A percentile compares a stretch with the other conserved stretches of the same genome.
phyloP scores from a whole-genome alignment of 768 basidiomycete genomes.

The Tulasnella sp. region DNA sequence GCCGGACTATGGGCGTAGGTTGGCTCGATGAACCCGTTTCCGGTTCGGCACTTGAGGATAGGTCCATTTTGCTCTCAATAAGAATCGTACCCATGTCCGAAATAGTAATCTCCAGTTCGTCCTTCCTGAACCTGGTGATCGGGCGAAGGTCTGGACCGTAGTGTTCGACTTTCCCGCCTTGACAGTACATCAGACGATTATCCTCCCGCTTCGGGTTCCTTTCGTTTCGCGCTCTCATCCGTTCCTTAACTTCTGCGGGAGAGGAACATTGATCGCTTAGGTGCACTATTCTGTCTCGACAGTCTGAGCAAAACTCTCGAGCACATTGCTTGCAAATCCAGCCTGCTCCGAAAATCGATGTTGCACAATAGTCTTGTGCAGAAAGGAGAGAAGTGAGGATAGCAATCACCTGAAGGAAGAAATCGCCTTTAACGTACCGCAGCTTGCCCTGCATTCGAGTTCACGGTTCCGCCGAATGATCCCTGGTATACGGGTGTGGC shows the following conservation, averaged over 20 bases:
- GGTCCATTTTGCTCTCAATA: slow-evolving; percentile 24
- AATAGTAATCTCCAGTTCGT: slow-evolving; percentile 63
- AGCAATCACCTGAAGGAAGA: neutral
- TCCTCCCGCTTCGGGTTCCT: neutral
- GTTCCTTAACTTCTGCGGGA: slow-evolving; percentile 34
- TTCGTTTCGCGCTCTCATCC: neutral
- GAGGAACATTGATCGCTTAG: slow-evolving; percentile 56
- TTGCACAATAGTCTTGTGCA: slow-evolving; percentile 85
- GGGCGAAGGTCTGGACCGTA: slow-evolving; percentile 64
- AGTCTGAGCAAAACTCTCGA: slow-evolving; percentile 82
- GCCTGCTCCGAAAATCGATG: slow-evolving; percentile 81
- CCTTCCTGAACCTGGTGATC: slow-evolving; percentile 67
- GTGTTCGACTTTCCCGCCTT: slow-evolving; percentile 52
- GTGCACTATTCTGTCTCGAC: slow-evolving; percentile 64
- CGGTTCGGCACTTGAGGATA: neutral
- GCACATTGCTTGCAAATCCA: slow-evolving; percentile 93
- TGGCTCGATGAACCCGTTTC: neutral
- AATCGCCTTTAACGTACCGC: slow-evolving; percentile 51
- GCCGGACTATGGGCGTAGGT: neutral
- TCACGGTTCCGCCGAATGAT: slow-evolving; percentile 73
- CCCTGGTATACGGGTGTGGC: slow-evolving; percentile 53
- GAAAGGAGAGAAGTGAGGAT: neutral
- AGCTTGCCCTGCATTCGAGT: slow-evolving; percentile 77
- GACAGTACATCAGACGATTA: slow-evolving; percentile 23
- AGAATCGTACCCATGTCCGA: slow-evolving; percentile 62